Conservation (phyloP, 2,329 filamentous ascomycete species). For the Colletotrichum orbiculare region DNA sequence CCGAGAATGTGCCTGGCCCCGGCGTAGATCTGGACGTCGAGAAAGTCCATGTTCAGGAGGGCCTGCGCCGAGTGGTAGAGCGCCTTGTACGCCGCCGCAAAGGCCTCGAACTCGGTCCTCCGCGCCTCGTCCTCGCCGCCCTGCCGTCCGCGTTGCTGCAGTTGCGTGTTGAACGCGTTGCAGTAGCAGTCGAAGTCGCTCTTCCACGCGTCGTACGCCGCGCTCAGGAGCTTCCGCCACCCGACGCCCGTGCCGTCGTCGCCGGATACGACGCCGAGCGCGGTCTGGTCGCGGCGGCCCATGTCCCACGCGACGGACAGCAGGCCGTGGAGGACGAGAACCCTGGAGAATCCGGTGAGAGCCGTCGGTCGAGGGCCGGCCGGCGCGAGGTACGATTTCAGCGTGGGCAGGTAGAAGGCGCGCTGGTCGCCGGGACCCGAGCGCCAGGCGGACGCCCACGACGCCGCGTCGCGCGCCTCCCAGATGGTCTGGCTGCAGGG, state of each 20-base stretch:
- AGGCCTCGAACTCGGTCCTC: slow-evolving; percentile 55
- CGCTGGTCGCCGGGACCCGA: slow-evolving; percentile 41
- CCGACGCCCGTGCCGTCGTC: slow-evolving; percentile 32
- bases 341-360: slow-evolving; percentile 63
- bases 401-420: slow-evolving; percentile 58
- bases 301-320: slow-evolving; percentile 74
- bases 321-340: slow-evolving; percentile 68
- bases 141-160: slow-evolving; percentile 35
- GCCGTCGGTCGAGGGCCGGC: slow-evolving; percentile 48
- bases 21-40: slow-evolving; percentile 72
- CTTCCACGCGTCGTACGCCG: slow-evolving; percentile 69
- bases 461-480: slow-evolving; percentile 65
- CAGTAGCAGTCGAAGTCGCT: slow-evolving; percentile 66
- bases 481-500: slow-evolving; percentile 66
- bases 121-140: slow-evolving; percentile 3
- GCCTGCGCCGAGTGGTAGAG: slow-evolving; percentile 70
- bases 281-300: slow-evolving; percentile 70
- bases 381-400: slow-evolving; percentile 67
- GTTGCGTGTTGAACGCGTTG: slow-evolving; percentile 44
- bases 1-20: slow-evolving; percentile 70
- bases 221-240: slow-evolving; percentile 63
- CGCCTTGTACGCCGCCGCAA: slow-evolving; percentile 61
- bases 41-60: slow-evolving; percentile 66
- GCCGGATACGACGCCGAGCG: slow-evolving; percentile 56
- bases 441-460: slow-evolving; percentile 58